phyloP scores from a whole-genome alignment of 202 grass and related monocot genomes.

The Eragrostis tef region DNA sequence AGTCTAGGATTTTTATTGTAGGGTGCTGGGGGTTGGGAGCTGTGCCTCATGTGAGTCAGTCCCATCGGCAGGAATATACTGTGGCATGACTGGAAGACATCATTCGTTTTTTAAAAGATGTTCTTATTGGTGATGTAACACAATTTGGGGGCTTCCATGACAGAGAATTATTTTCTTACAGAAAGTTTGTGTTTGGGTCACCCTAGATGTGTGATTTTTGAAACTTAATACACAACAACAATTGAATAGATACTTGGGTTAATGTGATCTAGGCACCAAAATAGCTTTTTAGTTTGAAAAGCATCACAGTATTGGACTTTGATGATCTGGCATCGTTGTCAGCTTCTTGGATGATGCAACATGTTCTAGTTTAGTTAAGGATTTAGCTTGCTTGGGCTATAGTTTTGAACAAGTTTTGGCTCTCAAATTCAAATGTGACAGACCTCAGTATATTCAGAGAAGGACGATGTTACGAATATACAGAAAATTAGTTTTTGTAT shows the following conservation, averaged over 20 bases:
- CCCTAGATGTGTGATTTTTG: neutral
- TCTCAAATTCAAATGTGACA: neutral
- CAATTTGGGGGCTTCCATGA: neutral
- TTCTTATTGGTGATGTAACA: conserved; percentile 28
- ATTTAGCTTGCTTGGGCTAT: neutral
- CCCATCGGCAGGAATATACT: neutral
- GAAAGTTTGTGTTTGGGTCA: neutral
- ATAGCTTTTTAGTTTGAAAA: conserved; percentile 16
- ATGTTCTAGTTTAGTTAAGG: neutral
- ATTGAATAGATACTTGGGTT: neutral
- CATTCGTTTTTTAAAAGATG: neutral
- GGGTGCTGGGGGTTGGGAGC: neutral
- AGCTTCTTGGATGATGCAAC: neutral
- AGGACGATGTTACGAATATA: neutral
- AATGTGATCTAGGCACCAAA: neutral
- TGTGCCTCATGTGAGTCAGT: neutral
- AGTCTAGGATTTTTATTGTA: neutral
- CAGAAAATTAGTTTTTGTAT: no score
- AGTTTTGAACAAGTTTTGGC: neutral
- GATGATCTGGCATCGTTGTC: neutral
- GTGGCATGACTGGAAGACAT: neutral
- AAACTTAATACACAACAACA: neutral
- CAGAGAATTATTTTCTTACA: neutral
- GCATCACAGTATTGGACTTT: neutral
- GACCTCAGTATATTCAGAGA: neutral